Evolutionary conservation across 2,329 filamentous ascomycete species (phyloP).

Genomic region (Grosmannia clavigera): DNA sequence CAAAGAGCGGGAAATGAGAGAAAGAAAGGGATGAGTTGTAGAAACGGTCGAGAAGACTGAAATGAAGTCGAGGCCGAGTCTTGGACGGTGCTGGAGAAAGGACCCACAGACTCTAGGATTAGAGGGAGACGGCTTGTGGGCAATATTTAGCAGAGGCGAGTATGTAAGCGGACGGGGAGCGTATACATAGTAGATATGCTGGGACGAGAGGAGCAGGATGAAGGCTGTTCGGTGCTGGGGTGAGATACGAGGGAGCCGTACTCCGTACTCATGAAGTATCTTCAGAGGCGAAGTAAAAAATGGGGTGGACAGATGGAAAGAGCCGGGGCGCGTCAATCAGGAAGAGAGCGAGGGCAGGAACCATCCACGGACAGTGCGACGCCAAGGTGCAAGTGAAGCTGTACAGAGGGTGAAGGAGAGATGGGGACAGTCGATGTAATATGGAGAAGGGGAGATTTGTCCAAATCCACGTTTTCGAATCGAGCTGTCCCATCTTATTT

Average conservation of each 20-base stretch:
- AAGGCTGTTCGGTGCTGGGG: neutral
- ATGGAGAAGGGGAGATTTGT: neutral
- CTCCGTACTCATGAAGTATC: neutral
- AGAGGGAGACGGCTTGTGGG: neutral
- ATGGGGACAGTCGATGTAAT: neutral
- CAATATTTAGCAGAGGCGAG: neutral
- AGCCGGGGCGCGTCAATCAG: neutral
- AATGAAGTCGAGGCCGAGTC: neutral
- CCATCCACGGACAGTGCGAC: neutral
- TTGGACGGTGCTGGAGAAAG: neutral
- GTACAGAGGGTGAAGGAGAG: neutral
- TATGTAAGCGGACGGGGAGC: neutral
- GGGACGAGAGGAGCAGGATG: neutral
- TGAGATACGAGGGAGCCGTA: neutral
- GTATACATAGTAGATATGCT: neutral
- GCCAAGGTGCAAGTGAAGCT: neutral
- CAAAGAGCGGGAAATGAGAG: neutral
- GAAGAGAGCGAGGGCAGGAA: neutral
- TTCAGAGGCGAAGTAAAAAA: neutral
- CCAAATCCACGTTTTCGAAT: neutral
- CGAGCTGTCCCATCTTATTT: neutral
- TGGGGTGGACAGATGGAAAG: neutral
- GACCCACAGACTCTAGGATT: neutral
- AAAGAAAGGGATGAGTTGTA: slow-evolving; percentile 4
- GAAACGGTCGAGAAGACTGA: neutral